Percentiles rank a stretch among this genome's conserved stretches.
Conservation (phyloP, 768 basidiomycete genomes). For the Amanita phalloides region DNA sequence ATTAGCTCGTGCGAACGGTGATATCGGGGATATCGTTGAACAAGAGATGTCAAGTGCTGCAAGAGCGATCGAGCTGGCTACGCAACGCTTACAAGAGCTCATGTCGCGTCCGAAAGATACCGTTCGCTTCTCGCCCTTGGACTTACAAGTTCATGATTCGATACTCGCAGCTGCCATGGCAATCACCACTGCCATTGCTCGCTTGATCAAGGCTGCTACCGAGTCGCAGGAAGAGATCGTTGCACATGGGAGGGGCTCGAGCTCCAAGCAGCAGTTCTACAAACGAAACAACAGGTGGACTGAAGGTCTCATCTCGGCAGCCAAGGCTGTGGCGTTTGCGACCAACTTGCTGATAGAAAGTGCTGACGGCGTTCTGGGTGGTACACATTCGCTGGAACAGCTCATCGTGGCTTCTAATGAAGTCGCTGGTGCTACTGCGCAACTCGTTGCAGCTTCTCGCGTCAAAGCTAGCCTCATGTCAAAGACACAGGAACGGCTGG, state of each 20-base stretch:
- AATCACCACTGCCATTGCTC: constrained; percentile 90
- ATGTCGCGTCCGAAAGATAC: constrained; percentile 87
- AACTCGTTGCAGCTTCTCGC: constrained; percentile 95
- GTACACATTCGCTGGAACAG: constrained; percentile 95
- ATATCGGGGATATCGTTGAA: constrained; percentile 93
- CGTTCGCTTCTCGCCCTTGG: constrained; percentile 79
- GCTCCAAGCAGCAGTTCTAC: constrained; percentile 93
- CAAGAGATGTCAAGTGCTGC: constrained; percentile 94
- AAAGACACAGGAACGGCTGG: constrained; percentile 93
- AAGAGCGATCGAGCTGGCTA: constrained; percentile 87
- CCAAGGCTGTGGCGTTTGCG: constrained; percentile 95
- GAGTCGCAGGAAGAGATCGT: constrained; percentile 99
- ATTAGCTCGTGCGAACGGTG: constrained; percentile 72
- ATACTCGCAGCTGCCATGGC: constrained; percentile 90
- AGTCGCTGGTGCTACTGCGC: constrained; percentile 93
- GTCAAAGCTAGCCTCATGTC: constrained; percentile 99
- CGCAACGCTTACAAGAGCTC: constrained; percentile 79
- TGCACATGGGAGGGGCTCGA: constrained; percentile 87
- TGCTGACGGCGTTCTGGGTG: constrained; percentile 94
- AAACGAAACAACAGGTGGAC: constrained; percentile 99
- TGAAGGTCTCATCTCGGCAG: constrained; percentile 96
- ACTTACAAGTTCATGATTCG: constrained; percentile 95
- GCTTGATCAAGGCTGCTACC: constrained; percentile 92
- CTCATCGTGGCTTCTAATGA: constrained; percentile 99
- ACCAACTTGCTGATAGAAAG: constrained; percentile 93